Evolutionary conservation across 1,139 yeast genomes (phyloP), one percentile per base, ranked within the genome.

Genomic region (Kazachstania sp.): DNA sequence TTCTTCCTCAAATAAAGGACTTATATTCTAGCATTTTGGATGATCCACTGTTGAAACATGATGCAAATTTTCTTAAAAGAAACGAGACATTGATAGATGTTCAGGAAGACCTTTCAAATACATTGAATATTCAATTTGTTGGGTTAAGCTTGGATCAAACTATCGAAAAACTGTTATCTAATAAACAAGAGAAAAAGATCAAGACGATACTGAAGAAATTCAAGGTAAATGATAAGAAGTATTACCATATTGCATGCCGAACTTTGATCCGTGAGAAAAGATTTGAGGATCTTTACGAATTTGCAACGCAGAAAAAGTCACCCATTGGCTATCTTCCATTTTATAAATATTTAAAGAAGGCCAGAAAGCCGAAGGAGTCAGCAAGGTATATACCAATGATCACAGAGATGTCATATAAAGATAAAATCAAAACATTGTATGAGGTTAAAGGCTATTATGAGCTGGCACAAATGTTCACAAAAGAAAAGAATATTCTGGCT

Each of bases 281-380:
- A 44, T 86, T 84, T 71, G 85, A 81, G 30, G 80, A 78, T 43
- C 64, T 90, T 35, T 77, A 67, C 52, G 66, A 70, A 37, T 71
- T 77, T 58, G 71, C 76, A 0, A 65, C 61, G 1, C 63, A 73
- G 9, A 72, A 73, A 47, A 80, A 77, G 55, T 76, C 94, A 1
- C 87, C 90, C 0, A 83, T 87, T 47, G 94, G 94, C 0, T 84
- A 81, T 54, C 74, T 73, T 52, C 79, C 83, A 1, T 80, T 87
- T 54, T 83, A 51, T 48, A 51, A 54, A 20, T 55, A 58, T 37
- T 45, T 62, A 19, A 50, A 42, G 35, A 52, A 50, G 29, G 48
- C 49, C 16, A 59, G 58, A 1, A 50, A 55, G 39, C 49, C 52
- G 37, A 49, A 51, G 32, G 66, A 65, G 43, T 67, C 69, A 8